Evolutionary conservation across 345 rosid genomes (phyloP).

Genomic region (Limnanthes douglasii): DNA sequence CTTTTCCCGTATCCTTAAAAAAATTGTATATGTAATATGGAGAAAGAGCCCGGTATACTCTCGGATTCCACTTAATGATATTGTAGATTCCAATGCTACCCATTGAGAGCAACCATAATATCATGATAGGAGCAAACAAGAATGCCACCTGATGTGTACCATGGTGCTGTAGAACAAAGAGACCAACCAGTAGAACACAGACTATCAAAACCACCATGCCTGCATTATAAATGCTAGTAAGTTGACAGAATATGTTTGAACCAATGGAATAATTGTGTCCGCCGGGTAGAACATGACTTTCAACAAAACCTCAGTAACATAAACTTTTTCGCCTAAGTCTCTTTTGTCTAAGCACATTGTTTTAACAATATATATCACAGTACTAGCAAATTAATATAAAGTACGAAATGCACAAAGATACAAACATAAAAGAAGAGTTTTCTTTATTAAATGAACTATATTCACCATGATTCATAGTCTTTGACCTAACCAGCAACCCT

Average conservation of each 20-base stretch:
- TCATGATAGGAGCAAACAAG: conserved; percentile 62
- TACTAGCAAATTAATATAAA: no score
- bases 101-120: conserved; percentile 58
- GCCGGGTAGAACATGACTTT: neutral
- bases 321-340: no score
- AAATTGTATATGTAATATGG: conserved; percentile 57
- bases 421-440: neutral
- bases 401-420: neutral
- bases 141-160: conserved; percentile 67
- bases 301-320: neutral
- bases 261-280: neutral
- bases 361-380: no score
- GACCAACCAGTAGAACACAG: conserved; percentile 56
- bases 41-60: conserved; percentile 60
- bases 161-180: conserved; percentile 79
- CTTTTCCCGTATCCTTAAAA: conserved; percentile 52
- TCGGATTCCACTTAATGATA: conserved; percentile 71
- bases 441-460: conserved; percentile 8
- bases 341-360: no score
- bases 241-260: neutral
- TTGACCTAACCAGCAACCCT: conserved; percentile 41
- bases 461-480: conserved; percentile 42
- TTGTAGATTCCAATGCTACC: conserved; percentile 64
- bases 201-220: conserved; percentile 64
- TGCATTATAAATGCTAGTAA: conserved; percentile 12